Percentiles rank a stretch among this genome's conserved stretches.
Conservation (phyloP, 495 filamentous ascomycete genomes). For the Penicillium mononematosum region DNA sequence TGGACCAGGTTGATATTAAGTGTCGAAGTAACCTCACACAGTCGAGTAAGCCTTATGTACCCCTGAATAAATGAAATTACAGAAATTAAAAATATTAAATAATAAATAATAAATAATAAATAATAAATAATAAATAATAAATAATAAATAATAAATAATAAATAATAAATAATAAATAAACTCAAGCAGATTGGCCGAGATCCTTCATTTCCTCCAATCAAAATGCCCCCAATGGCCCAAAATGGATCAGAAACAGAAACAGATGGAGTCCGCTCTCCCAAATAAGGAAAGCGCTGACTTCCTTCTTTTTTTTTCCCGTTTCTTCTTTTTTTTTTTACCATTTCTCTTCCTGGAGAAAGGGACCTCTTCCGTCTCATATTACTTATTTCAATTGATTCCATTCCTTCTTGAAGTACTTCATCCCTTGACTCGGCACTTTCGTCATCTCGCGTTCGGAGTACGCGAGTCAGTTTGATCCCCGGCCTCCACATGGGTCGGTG, state of each 20-base stretch:
- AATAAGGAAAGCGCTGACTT: constrained; percentile 3
- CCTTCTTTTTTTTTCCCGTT: not conserved
- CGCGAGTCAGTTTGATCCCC: not conserved
- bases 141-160: not conserved
- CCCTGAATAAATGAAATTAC: not conserved
- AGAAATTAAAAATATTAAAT: too few species aligned
- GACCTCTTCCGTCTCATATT: not conserved
- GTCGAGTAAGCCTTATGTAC: not conserved
- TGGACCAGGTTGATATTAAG: constrained; percentile 5
- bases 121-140: too few species aligned
- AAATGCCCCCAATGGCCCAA: not conserved
- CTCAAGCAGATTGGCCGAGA: not conserved
- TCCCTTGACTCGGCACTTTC: constrained; percentile 12
- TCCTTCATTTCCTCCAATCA: constrained; percentile 3
- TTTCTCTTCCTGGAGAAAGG: not conserved
- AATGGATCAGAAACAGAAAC: not conserved
- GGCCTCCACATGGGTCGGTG: constrained; percentile 11
- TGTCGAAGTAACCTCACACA: not conserved
- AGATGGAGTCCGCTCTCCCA: not conserved
- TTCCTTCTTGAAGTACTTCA: constrained; percentile 5
- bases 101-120: not conserved
- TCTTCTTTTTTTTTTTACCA: not conserved
- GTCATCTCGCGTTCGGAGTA: constrained; percentile 4
- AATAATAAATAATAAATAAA: not conserved
- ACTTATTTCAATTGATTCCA: not conserved